These are phyloP conservation scores for Boletellus dicymbophilus DNA, from an alignment of 1,284 basidiomycete species.

Conservation along the genomic window DNA sequence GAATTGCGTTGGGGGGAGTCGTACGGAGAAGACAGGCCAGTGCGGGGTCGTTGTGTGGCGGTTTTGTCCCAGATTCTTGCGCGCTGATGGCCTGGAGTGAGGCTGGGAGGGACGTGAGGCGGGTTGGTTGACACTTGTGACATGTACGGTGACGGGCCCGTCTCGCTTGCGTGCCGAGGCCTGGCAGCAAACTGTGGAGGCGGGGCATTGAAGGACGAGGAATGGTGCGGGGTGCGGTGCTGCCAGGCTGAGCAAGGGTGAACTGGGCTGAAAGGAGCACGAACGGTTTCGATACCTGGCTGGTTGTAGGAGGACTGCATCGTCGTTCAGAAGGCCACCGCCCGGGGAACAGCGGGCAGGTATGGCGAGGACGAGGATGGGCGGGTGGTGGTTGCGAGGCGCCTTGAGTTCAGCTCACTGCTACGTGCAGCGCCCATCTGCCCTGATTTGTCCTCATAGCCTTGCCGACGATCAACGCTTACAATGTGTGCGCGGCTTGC, in stretches of 20 bases:
- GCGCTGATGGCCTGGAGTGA: conserved; percentile 27
- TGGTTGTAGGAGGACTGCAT: conserved; percentile 35
- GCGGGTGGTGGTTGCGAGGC: not conserved
- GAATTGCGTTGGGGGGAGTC: conserved; percentile 19
- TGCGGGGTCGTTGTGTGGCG: conserved; percentile 10
- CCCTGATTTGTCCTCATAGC: conserved; percentile 11
- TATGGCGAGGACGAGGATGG: not conserved
- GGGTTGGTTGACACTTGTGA: conserved; percentile 1
- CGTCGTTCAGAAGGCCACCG: no score
- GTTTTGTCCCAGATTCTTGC: conserved; percentile 27
- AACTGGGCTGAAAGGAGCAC: not conserved
- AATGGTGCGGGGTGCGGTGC: conserved; percentile 23
- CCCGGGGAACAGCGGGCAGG: no score
- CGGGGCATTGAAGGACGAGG: conserved; percentile 22
- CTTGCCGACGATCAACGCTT: not conserved
- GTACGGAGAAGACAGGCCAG: conserved; percentile 7
- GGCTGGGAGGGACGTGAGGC: conserved; percentile 25
- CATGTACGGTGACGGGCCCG: conserved; percentile 6
- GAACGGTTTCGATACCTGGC: conserved; percentile 22
- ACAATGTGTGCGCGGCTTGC: conserved; percentile 1
- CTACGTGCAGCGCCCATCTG: conserved; percentile 25
- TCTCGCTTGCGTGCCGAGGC: conserved; percentile 22
- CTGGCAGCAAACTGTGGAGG: conserved; percentile 17
- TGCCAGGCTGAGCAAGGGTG: conserved; percentile 21
- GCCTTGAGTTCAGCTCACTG: not conserved